Evolutionary conservation across 148 eudicot species (phyloP), one percentile per base, ranked within the genome.

Genomic region (Rhododendron henanense): DNA sequence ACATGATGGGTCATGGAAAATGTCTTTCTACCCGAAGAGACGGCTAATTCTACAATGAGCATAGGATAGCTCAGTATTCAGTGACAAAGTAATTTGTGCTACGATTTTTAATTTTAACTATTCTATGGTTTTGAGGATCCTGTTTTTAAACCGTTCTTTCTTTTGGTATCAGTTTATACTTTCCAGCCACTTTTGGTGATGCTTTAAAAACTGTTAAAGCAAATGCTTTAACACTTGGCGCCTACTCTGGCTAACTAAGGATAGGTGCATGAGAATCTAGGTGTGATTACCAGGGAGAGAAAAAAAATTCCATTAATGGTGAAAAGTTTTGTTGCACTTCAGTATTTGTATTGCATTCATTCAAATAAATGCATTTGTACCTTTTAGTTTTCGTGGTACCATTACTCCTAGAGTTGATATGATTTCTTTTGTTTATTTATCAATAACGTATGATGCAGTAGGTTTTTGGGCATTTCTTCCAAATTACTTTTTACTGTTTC

Each of bases 401-500:
- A 13, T 13, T 10, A 67, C 74, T 25, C 14, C 35, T 28, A 67
- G 37, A 69, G 6, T 31, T 69, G 7, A 28, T 69, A 69, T 69
- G 18, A 10, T 65, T 65, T n/a, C 33, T 28, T 74, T 35, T 16
- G 41, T 74, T 73, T 73, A 31, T 31, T 73, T 73, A 28, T 33
- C 77, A 33, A 31, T 31, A 31, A 73, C 8, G 41, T 15, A 5
- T 2, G 21, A 23, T 35, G 21, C 44, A 73, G 41, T 73, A 18
- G 41, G 77, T 71, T 28, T 65, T 73, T 35, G 78, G 78, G 28
- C 35, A 73, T 14, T 73, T 73, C 78, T 73, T 74, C 77, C 78
- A 74, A 35, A 74, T 4, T 37, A 6, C 44, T 59, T 14, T 6
- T 23, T 53, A 55, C 21, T 4, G 18, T 4, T 55, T 16, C 4